phyloP scores from a whole-genome alignment of 2,329 filamentous ascomycete genomes.

The Exophiala phaeomuriformis region DNA sequence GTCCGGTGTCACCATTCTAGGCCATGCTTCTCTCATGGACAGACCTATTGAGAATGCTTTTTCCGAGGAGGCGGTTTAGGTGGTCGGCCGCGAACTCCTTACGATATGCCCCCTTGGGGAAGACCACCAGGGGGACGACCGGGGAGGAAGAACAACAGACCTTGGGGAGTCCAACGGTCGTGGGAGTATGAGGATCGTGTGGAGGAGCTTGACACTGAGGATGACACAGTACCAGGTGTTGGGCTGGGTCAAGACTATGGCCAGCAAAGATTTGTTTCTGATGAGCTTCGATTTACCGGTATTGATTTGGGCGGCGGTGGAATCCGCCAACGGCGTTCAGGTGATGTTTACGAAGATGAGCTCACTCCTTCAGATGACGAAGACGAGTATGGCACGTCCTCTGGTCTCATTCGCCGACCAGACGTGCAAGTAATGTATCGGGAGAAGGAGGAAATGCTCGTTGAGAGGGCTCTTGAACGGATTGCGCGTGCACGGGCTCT shows the following conservation, averaged over 20 bases:
- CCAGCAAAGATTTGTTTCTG: constrained; percentile 47
- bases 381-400: constrained; percentile 49
- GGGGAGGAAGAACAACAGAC: constrained; percentile 55
- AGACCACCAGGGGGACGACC: constrained; percentile 88
- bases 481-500: constrained; percentile 70
- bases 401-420: constrained; percentile 39
- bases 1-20: constrained; percentile 84
- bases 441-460: constrained; percentile 66
- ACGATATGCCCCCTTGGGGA: constrained; percentile 83
- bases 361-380: constrained; percentile 40
- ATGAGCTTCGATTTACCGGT: constrained; percentile 56
- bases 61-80: constrained; percentile 99
- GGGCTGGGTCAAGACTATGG: constrained; percentile 44
- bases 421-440: constrained; percentile 49
- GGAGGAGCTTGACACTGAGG: constrained; percentile 36
- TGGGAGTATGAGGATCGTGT: constrained; percentile 42
- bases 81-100: constrained; percentile 99
- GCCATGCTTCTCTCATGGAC: constrained; percentile 92
- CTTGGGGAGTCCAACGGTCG: constrained; percentile 43
- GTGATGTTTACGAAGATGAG: constrained; percentile 45
- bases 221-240: constrained; percentile 51
- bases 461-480: constrained; percentile 70
- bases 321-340: constrained; percentile 38
- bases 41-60: constrained; percentile 99
- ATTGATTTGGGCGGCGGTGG: constrained; percentile 47